phyloP scores from a whole-genome alignment of 2,329 filamentous ascomycete genomes.

The Fusarium austroafricanum region DNA sequence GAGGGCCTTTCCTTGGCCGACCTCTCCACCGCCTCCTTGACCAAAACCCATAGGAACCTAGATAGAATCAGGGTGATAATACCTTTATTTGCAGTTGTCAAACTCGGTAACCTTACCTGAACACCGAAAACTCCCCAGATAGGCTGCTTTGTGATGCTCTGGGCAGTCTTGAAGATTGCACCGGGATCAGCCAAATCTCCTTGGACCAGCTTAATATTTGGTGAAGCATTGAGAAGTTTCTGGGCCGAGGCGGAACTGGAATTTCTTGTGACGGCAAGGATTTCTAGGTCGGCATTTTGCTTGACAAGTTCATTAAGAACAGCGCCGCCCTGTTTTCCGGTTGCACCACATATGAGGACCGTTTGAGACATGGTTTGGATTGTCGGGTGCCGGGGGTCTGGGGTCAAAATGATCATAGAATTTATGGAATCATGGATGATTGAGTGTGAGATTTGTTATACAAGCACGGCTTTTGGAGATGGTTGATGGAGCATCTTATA shows the following conservation, averaged over 20 bases:
- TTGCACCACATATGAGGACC: constrained; percentile 52
- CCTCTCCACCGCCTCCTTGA: constrained; percentile 12
- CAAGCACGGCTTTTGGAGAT: not conserved
- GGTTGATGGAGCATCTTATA: not conserved
- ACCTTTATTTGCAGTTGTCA: accelerated
- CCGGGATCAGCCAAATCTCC: constrained; percentile 66
- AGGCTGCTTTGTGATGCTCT: constrained; percentile 3
- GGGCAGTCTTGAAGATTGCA: constrained; percentile 57
- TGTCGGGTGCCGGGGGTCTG: not conserved
- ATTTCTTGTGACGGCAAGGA: constrained; percentile 72
- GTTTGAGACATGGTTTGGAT: constrained; percentile 29
- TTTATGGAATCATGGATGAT: not conserved
- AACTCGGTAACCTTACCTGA: not conserved
- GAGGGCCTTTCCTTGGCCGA: constrained; percentile 65
- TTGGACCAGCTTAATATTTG: constrained; percentile 65
- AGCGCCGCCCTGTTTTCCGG: constrained; percentile 54
- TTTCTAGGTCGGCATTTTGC: constrained; percentile 55
- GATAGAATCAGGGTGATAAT: not conserved
- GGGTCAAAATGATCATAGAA: not conserved
- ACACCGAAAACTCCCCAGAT: constrained; percentile 32
- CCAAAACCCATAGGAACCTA: constrained; percentile 3
- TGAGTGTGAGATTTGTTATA: not conserved
- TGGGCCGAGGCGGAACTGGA: constrained; percentile 62
- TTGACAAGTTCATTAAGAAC: constrained; percentile 49
- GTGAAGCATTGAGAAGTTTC: constrained; percentile 57